Percentiles rank a stretch among this genome's conserved stretches.
Conservation (phyloP, 371 early-diverging fungal species). For the Polyrhizophydium stewartii region DNA sequence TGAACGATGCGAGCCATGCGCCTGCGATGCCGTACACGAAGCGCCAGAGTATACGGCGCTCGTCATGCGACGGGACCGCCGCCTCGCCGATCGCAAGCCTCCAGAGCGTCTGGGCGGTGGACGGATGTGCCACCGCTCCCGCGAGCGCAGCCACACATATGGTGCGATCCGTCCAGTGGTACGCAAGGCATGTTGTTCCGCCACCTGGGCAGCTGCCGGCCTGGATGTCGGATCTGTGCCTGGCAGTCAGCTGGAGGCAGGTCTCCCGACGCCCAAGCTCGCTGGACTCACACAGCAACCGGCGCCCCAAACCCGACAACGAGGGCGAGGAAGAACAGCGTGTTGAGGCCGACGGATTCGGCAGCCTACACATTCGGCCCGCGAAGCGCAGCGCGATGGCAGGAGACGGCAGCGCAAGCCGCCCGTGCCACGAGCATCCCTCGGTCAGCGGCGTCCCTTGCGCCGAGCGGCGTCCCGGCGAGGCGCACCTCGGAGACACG, state of each 20-base stretch:
- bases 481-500: too few relatives aligned
- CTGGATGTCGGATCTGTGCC: too few relatives aligned
- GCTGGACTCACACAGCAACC: not conserved
- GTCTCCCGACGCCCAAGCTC: too few relatives aligned
- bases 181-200: not conserved
- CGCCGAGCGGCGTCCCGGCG: too few relatives aligned
- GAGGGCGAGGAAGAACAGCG: not conserved
- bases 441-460: too few relatives aligned
- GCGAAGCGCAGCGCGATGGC: too few relatives aligned
- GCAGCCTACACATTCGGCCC: too few relatives aligned
- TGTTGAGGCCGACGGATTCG: too few relatives aligned
- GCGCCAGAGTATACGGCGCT: not conserved
- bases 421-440: too few relatives aligned
- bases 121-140: not conserved
- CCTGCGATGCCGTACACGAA: constrained; percentile 7
- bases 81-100: too few relatives aligned
- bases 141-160: not conserved
- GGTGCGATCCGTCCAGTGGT: not conserved
- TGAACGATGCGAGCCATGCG: constrained; percentile 21
- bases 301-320: not conserved
- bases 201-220: not conserved
- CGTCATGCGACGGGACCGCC: too few relatives aligned
- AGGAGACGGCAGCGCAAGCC: too few relatives aligned
- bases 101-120: not conserved
- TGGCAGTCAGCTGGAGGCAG: not conserved